Evolutionary conservation across 2,329 filamentous ascomycete species (phyloP).

Genomic region (Aaosphaeria pasadenensis): DNA sequence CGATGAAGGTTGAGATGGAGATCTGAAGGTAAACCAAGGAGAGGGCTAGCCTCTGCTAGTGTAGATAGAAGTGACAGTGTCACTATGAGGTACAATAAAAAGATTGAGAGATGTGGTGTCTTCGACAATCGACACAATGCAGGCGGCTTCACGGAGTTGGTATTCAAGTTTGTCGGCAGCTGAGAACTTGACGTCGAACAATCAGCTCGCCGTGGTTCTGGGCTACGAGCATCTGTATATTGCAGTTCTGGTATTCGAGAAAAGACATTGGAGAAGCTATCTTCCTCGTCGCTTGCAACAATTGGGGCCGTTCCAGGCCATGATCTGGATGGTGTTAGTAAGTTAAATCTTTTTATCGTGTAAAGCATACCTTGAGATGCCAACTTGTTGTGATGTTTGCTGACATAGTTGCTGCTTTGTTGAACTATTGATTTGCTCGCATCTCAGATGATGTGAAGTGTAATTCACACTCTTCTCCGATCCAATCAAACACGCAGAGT

Average conservation of each 20-base stretch:
- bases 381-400: not conserved
- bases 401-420: not conserved
- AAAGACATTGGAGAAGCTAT: constrained; percentile 2
- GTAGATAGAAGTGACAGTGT: constrained; percentile 6
- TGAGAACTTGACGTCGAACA: too few species aligned
- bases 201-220: not conserved
- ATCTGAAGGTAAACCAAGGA: not conserved
- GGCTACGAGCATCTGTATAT: not conserved
- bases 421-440: constrained; percentile 1
- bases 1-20: constrained; percentile 1
- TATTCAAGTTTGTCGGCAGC: not conserved
- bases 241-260: not conserved
- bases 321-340: constrained; percentile 4
- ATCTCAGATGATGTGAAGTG: constrained; percentile 11
- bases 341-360: not conserved
- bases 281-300: not conserved
- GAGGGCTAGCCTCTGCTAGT: constrained; percentile 5
- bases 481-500: constrained; percentile 3
- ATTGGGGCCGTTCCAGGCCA: constrained; percentile 4
- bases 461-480: constrained; percentile 5
- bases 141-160: not conserved
- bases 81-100: constrained; percentile 6
- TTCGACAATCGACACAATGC: constrained; percentile 7
- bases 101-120: constrained; percentile 7
- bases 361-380: constrained; percentile 4